Conservation (phyloP, 1,139 yeast genomes). For the Saccharomycopsis hybrid region DNA sequence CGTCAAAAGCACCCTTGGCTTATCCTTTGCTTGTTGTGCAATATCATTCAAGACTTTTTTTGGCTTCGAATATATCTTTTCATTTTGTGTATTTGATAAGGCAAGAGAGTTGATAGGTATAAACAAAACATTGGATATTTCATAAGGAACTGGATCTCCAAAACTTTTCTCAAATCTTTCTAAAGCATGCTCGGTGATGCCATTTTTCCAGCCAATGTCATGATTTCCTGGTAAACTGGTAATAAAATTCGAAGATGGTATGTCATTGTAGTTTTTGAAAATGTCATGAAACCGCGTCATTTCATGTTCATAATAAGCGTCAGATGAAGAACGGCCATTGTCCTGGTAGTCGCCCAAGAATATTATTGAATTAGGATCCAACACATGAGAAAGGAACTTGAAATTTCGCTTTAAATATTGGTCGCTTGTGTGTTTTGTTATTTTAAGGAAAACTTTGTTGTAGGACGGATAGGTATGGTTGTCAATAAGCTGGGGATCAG, state of each 20-base stretch:
- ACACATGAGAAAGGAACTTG: constrained; percentile 46
- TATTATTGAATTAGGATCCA: constrained; percentile 70
- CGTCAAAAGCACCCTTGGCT: constrained; percentile 65
- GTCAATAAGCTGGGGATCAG: constrained; percentile 93
- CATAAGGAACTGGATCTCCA: constrained; percentile 50
- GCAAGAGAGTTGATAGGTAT: constrained; percentile 82
- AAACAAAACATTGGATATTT: constrained; percentile 54
- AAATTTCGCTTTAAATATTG: constrained; percentile 76
- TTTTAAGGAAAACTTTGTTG: constrained; percentile 25
- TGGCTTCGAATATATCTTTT: constrained; percentile 38
- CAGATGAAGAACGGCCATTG: constrained; percentile 89
- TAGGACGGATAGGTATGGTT: constrained; percentile 51
- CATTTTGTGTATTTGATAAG: constrained; percentile 46
- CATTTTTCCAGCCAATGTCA: constrained; percentile 86
- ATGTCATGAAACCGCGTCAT: constrained; percentile 58
- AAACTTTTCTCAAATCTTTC: constrained; percentile 64
- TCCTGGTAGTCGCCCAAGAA: constrained; percentile 91
- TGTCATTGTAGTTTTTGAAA: constrained; percentile 43
- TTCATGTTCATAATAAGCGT: constrained; percentile 67
- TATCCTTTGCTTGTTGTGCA: constrained; percentile 27
- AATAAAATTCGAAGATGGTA: constrained; percentile 38
- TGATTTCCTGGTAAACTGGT: constrained; percentile 86
- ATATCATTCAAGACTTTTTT: constrained; percentile 29
- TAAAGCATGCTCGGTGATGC: constrained; percentile 45
- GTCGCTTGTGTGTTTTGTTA: constrained; percentile 47